phyloP scores from a whole-genome alignment of 148 eudicot genomes.

The Vaccinium myrtillus region DNA sequence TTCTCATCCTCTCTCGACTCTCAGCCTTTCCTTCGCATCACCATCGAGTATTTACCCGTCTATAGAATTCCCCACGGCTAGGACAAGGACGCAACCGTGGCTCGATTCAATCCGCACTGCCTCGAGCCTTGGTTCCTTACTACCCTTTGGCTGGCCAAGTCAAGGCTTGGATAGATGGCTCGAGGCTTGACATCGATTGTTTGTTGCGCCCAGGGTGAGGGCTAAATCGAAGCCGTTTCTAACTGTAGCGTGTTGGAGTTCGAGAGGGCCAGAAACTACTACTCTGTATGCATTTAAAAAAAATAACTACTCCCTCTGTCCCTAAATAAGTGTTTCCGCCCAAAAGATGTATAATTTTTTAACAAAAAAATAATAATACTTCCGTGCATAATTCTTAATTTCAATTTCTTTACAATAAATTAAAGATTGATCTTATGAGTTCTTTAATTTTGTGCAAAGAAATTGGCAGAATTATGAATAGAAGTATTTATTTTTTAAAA shows the following conservation, averaged over 20 bases:
- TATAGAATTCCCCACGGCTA: constrained; percentile 25
- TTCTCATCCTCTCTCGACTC: constrained; percentile 74
- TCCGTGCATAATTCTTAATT: no score
- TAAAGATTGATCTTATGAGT: no score
- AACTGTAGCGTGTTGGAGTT: constrained; percentile 36
- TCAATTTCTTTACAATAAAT: no score
- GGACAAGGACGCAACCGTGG: constrained; percentile 19
- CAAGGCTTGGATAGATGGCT: constrained; percentile 29
- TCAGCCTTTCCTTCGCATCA: constrained; percentile 68
- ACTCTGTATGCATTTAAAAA: no score
- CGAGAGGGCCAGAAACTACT: constrained; percentile 27
- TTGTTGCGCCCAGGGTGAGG: constrained; percentile 59
- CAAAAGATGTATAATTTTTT: no score
- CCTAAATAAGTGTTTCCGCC: no score
- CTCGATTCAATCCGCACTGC: no score
- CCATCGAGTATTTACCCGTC: constrained; percentile 66
- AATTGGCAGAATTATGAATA: no score
- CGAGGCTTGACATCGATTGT: constrained; percentile 46
- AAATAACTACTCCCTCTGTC: no score
- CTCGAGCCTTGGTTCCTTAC: constrained; percentile 58
- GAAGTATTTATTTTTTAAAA: no score
- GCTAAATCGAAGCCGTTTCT: constrained; percentile 58
- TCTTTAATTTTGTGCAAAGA: no score
- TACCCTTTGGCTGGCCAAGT: constrained; percentile 77
- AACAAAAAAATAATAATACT: no score